Evolutionary conservation across 345 rosid species (phyloP).

Genomic region (Sisymbrium irio): DNA sequence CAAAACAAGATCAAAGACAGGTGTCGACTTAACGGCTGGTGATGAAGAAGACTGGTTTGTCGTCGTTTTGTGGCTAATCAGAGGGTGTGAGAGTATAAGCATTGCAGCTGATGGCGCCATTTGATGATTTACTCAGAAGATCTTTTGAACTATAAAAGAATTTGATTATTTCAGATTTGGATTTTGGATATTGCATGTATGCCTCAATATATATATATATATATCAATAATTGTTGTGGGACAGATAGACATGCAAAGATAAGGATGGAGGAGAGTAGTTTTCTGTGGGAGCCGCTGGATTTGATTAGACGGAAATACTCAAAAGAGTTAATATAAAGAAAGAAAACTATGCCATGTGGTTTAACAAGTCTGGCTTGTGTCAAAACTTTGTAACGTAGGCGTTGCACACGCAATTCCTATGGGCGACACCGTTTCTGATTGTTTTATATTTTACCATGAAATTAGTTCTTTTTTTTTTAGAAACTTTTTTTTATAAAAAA

Average conservation of each 20-base stretch:
- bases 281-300: slow-evolving; percentile 27
- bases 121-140: background rate
- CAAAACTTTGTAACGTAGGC: slow-evolving; percentile 5
- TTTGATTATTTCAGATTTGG: background rate
- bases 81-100: slow-evolving; percentile 46
- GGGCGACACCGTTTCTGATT: background rate
- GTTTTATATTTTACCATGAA: background rate
- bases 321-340: background rate
- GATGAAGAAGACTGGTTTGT: slow-evolving; percentile 10
- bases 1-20: background rate
- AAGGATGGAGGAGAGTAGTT: slow-evolving; percentile 10
- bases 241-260: slow-evolving; percentile 2
- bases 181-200: background rate
- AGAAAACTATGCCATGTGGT: slow-evolving; percentile 26
- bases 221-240: background rate
- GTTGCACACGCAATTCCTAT: slow-evolving; percentile 11
- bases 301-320: background rate
- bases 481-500: too few species aligned
- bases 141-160: background rate
- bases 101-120: slow-evolving; percentile 80
- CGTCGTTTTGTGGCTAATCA: slow-evolving; percentile 16
- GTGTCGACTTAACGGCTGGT: background rate
- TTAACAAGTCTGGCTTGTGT: slow-evolving; percentile 24
- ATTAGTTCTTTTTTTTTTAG: too few species aligned
- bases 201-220: slow-evolving; percentile 7